These are phyloP conservation scores for Chalara sp. DNA, from an alignment of 2,329 filamentous ascomycete species.

Conservation along the genomic window DNA sequence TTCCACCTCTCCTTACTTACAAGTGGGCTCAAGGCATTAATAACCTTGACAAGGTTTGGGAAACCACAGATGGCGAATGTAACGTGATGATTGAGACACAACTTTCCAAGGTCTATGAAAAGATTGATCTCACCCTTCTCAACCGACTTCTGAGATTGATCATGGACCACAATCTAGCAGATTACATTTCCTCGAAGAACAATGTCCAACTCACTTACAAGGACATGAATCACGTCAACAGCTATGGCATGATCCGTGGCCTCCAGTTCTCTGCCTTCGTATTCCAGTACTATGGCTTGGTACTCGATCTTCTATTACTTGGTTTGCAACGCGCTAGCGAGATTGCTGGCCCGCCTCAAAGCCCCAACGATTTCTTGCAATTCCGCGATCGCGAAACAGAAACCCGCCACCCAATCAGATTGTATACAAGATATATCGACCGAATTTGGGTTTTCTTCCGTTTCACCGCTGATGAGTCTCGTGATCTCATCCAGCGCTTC, in stretches of 20 bases:
- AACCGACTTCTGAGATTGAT: slow-evolving; percentile 90
- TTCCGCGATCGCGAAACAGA: slow-evolving; percentile 92
- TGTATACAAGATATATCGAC: slow-evolving; percentile 98
- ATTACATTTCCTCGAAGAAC: slow-evolving; percentile 99
- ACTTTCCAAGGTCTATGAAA: slow-evolving; percentile 98
- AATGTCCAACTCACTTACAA: slow-evolving; percentile 99
- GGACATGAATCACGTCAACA: slow-evolving; percentile 99
- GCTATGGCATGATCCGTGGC: slow-evolving; percentile 96
- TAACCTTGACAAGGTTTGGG: slow-evolving; percentile 93
- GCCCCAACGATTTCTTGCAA: slow-evolving; percentile 94
- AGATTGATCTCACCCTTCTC: slow-evolving; percentile 92
- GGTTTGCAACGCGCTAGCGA: slow-evolving; percentile 95
- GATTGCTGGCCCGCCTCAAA: slow-evolving; percentile 88
- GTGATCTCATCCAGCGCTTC: slow-evolving; percentile 95
- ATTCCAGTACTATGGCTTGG: slow-evolving; percentile 96
- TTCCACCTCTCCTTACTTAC: slow-evolving; percentile 88
- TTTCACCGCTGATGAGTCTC: slow-evolving; percentile 88
- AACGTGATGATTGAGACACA: slow-evolving; percentile 99
- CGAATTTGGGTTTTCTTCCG: slow-evolving; percentile 97
- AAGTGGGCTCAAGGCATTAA: slow-evolving; percentile 99
- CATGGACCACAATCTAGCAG: slow-evolving; percentile 98
- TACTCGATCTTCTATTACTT: slow-evolving; percentile 85
- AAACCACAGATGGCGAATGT: slow-evolving; percentile 87
- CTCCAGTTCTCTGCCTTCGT: slow-evolving; percentile 98
- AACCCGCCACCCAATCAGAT: slow-evolving; percentile 84